Evolutionary conservation across 2,329 filamentous ascomycete species (phyloP), one percentile per base, ranked within the genome.

Genomic region (Colletotrichum graminicola): DNA sequence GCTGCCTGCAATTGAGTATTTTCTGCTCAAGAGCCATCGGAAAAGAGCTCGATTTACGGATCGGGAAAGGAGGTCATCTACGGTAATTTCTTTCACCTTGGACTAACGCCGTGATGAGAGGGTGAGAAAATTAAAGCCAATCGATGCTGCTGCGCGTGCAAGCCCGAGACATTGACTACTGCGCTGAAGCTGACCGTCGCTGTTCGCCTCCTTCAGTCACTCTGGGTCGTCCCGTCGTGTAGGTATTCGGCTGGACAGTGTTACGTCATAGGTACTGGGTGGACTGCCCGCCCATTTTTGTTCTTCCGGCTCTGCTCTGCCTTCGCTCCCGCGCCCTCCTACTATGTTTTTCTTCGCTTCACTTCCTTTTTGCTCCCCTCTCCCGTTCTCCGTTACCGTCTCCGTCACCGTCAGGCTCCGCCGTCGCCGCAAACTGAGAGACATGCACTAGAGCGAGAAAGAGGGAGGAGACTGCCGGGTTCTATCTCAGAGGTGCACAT

Each of bases 191-290:
- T 51, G 59, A 29, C 45, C n/a, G 59, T 61, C 29, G 23, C 34
- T 23, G 45, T 47, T 49, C 34, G 12, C 43, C 43, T 45, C 43
- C 43, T 21, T 32, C 41, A 21, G 26, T 54, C 39, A 23, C 34
- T 64, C 26, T 56, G 23, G 62, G 36, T 41, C 21, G 36, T 32
- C 41, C 41, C 26, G 68, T 63, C 65, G 39, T 59, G 59, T 68
- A 41, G 16, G 41, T 21, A 52, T 63, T 60, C 23, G 64, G 45
- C 52, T 68, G 52, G 29, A 47, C 65, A 32, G 29, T 56, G 43
- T 52, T 71, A 71, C 68, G 68, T 71, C 68, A 71, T 71, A 63
- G 67, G 45, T 59, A 59, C 52, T 41, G 34, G 57, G 52, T 61
- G 68, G 68, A 67, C 65, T 55, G 39, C 54, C 54, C 59, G 49